Base-by-base conservation (phyloP, 257 asterid genomes). In the Galeopsis tetrahit region DNA sequence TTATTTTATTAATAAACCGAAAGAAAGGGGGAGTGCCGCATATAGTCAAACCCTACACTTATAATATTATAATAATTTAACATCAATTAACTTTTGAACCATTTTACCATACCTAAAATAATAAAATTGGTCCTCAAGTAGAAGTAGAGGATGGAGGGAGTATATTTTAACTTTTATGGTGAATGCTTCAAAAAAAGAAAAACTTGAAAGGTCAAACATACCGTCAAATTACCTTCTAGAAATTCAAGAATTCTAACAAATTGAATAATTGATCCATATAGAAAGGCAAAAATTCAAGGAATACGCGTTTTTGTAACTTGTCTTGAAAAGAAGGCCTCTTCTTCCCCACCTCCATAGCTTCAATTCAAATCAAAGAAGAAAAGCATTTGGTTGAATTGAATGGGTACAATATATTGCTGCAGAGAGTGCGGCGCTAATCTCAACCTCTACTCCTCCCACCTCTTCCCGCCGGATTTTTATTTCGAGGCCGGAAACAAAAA, bases 401-500 rank as follows among this genome's bases (percentile, higher is more conserved):
- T 91, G 97, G 90, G 89, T 68, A 81, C 96, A 60, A 73, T 79
- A 2, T 93, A 93, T 86, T 62, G 83, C 78, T 93, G 97, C 89
- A 84, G 78, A 38, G 98, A 87, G 73, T 91, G 98, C 82, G 87
- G 86, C 73, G 77, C 90, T 40, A 84, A 93, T 77, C 88, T 93
- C 7, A 90, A 83, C 57, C 98, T 93, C 72, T 80, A 85, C 32
- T 74, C 85, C 9, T 49, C 55, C 69, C 65, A 85, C 48, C 90
- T 94, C 53, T 89, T 32, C 78, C 93, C 97, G 51, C 82, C 93
- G 58, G 95, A 94, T 44, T 86, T 87, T 71, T 94, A 91, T 74
- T 91, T 94, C 87, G 97, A 91, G 76, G 96, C 97, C 43, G 98
- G 98, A 71, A 94, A 94, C 80, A 94, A 94, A 62, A 87, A 87